phyloP scores from a whole-genome alignment of 2,329 filamentous ascomycete species.

The Talaromyces sp. region DNA sequence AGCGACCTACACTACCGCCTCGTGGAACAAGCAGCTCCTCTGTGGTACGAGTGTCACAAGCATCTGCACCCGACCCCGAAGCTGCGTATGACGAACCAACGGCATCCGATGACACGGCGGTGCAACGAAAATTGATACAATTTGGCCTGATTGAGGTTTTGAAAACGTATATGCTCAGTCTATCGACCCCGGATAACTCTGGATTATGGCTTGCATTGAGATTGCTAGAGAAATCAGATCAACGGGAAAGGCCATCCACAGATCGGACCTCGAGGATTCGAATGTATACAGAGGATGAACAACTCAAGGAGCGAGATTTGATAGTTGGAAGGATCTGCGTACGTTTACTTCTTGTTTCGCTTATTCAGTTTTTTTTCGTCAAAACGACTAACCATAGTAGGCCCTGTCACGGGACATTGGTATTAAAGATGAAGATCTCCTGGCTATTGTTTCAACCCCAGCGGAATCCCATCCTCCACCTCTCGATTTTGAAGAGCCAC shows the following conservation, averaged over 20 bases:
- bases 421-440: conserved; percentile 49
- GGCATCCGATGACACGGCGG: conserved; percentile 50
- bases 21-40: conserved; percentile 53
- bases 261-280: conserved; percentile 49
- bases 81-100: conserved; percentile 41
- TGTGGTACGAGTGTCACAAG: conserved; percentile 32
- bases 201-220: conserved; percentile 49
- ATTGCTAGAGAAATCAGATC: conserved; percentile 59
- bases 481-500: conserved; percentile 56
- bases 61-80: conserved; percentile 58
- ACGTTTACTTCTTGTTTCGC: conserved; percentile 22
- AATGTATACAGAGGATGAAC: conserved; percentile 51
- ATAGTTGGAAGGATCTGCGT: conserved; percentile 58
- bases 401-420: conserved; percentile 57
- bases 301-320: conserved; percentile 53
- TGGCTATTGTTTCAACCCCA: conserved; percentile 45
- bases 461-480: conserved; percentile 42
- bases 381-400: conserved; percentile 22
- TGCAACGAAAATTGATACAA: conserved; percentile 58
- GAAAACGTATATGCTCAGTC: conserved; percentile 58
- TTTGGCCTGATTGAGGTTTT: conserved; percentile 62
- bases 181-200: conserved; percentile 35
- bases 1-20: conserved; percentile 60
- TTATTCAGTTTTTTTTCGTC: background rate
- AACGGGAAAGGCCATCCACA: conserved; percentile 31